Base-by-base conservation (phyloP, 169 alveolate genomes). In the Eimeria brunetti region DNA sequence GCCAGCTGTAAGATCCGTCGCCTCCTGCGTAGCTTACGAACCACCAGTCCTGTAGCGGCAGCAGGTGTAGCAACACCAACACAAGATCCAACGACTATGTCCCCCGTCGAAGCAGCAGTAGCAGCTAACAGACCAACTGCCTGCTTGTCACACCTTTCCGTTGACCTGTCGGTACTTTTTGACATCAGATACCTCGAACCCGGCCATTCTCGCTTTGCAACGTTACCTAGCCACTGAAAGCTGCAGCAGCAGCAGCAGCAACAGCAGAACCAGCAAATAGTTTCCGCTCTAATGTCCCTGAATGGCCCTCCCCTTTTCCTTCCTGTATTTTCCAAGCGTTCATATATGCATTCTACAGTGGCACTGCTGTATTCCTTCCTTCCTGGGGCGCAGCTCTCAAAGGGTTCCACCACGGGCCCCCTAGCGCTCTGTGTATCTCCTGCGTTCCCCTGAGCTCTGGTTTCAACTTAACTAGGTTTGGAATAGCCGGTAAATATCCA, bases 11-110 rank as follows among this genome's bases (percentile, higher is more conserved):
- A 27, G 78, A 38, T 38, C 78, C 91, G 49, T 85, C 91, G 91
- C 78, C 78, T 56, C 91, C 91, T n/a, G 75, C 62, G 80, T 58
- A 85, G 91, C 91, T 85, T 30, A 85, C 91, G 38, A 60, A 60
- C 91, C 91, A 85, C 91, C 91, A 85, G 64, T 85, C 91, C 91
- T 85, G 91, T 33, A 38, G 80, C 58, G 69, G 80, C 75, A 85
- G 46, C 91, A 85, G 6, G 2, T 22, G 41, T 24, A 60, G 53
- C 91, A 85, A 81, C 91, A 56, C 18, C 78, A 84, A 33, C 51
- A 53, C 80, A 53, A 33, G 73, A 67, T n/a, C 80, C 56, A 36
- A 36, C 56, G 0, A 24, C 36, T 6, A 16, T 9, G 78, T 46
- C 36, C 20, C 56, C 3, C 49, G 11, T 41, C 58, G 12, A 30